Evolutionary conservation across 2,329 filamentous ascomycete genomes (phyloP).

Genomic region (Phaeophleospora eucalypticola): DNA sequence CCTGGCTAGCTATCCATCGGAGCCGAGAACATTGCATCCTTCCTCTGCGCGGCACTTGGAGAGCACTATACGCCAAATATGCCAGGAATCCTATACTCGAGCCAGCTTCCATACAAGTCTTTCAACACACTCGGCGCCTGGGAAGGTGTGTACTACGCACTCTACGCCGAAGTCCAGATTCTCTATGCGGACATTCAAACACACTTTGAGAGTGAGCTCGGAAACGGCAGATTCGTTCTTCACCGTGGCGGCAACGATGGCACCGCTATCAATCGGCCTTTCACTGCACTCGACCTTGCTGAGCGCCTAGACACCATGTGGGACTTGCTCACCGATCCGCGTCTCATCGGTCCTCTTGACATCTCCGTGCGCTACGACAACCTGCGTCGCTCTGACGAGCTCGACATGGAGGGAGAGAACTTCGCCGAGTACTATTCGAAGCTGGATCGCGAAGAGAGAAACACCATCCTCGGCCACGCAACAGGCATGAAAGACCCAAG

Average conservation of each 20-base stretch:
- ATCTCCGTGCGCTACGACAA: background rate
- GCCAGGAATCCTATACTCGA: background rate
- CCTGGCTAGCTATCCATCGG: background rate
- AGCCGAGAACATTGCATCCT: background rate
- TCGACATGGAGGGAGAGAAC: background rate
- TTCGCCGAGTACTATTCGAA: background rate
- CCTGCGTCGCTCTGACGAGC: background rate
- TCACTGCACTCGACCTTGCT: slow-evolving; percentile 17
- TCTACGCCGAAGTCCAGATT: slow-evolving; percentile 17
- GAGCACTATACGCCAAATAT: background rate
- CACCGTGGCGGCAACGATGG: slow-evolving; percentile 15
- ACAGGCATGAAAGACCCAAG: slow-evolving; percentile 1
- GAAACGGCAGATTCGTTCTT: slow-evolving; percentile 11
- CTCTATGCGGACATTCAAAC: slow-evolving; percentile 17
- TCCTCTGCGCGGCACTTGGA: slow-evolving; percentile 4
- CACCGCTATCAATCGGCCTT: slow-evolving; percentile 1
- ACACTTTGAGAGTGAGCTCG: slow-evolving; percentile 10
- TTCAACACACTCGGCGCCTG: slow-evolving; percentile 10
- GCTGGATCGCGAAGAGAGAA: background rate
- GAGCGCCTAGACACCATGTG: slow-evolving; percentile 21
- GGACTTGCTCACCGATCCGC: slow-evolving; percentile 15
- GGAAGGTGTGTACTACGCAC: slow-evolving; percentile 21
- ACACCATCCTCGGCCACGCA: background rate
- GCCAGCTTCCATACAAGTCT: background rate
- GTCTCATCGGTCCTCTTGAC: slow-evolving; percentile 18